Evolutionary conservation across 805 yeast genomes (phyloP).

Genomic region (Ascoidea tarda): DNA sequence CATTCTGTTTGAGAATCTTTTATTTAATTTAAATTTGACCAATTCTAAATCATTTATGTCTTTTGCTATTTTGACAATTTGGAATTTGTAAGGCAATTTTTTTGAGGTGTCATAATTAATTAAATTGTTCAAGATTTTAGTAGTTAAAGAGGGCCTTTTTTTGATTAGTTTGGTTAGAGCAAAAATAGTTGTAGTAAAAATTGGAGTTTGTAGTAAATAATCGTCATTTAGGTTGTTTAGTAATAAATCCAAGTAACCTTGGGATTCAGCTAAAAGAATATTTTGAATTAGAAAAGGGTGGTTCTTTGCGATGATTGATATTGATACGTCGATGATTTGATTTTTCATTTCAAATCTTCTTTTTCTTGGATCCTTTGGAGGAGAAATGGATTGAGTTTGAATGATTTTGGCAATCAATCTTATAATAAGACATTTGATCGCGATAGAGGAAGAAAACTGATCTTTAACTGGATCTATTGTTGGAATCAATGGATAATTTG

Average conservation of each 20-base stretch:
- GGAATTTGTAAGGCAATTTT: conserved; percentile 10
- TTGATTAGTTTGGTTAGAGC: conserved; percentile 49
- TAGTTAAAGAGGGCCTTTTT: conserved; percentile 43
- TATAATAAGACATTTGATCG: conserved; percentile 18
- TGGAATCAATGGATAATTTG: background rate
- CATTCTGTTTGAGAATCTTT: conserved; percentile 49
- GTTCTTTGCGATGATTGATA: conserved; percentile 32
- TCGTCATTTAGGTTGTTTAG: conserved; percentile 42
- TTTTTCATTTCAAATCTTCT: conserved; percentile 5
- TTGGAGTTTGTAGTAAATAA: conserved; percentile 34
- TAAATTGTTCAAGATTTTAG: conserved; percentile 33
- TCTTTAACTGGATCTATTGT: too few relatives aligned
- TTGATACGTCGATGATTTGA: conserved; percentile 24
- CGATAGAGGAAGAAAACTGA: too few relatives aligned
- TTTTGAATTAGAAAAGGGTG: conserved; percentile 52
- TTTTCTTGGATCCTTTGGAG: conserved; percentile 13
- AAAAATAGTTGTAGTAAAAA: conserved; percentile 56
- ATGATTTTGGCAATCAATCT: conserved; percentile 56
- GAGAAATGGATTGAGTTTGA: conserved; percentile 32
- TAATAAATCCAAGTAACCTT: conserved; percentile 50
- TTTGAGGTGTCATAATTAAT: conserved; percentile 22
- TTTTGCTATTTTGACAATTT: too few relatives aligned
- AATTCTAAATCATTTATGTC: conserved; percentile 9
- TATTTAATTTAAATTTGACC: conserved; percentile 34
- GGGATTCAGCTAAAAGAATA: conserved; percentile 57